Base-by-base conservation (phyloP, 179 eudicot genomes). In the Sideroxylon spinosum region DNA sequence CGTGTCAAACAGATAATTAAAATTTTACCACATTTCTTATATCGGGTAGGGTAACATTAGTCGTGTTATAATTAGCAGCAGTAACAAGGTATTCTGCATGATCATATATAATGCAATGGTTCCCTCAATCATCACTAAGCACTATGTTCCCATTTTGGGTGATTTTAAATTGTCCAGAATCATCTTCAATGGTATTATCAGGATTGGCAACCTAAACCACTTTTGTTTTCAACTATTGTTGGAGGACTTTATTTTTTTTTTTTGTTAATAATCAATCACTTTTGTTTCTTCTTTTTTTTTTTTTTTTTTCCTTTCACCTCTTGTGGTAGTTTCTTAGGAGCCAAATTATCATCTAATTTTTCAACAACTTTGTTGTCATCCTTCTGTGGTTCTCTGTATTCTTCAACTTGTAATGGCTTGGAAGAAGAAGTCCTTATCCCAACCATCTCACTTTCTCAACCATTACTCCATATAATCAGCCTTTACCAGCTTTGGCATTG, bases 401-500 rank as follows among this genome's bases (percentile, higher is more conserved):
- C 29, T 71, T 20, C 37, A 26, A 76, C 52, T 59, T 53, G 73
- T 71, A 76, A 49, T 52, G 64, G 29, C 50, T 74, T 67, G 14
- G 68, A 50, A 25, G 44, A 37, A 37, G 44, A 37, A 37, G 44
- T 37, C 44, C 17, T 13, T 76, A 61, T 66, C 49, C 62, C 57
- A 16, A 13, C 25, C 14, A 46, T 23, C 65, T 62, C 74, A 84
- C 81, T 82, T 90, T 89, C 77, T 88, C 85, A 23, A 93, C 72
- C 29, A 19, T 60, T 16, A 46, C 71, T 16, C 98, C 91, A 2
- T 25, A 28, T 32, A 84, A 68, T 9, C 44, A 3, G 44, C 90
- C 94, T 66, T 85, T 85, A 80, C 86, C 61, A 67, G 59, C 80
- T 93, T 93, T 0, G 98, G 93, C 94, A 93, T 93, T 48, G 86